Evolutionary conservation across 179 eudicot genomes (phyloP).

Genomic region (Beta lomatogona): DNA sequence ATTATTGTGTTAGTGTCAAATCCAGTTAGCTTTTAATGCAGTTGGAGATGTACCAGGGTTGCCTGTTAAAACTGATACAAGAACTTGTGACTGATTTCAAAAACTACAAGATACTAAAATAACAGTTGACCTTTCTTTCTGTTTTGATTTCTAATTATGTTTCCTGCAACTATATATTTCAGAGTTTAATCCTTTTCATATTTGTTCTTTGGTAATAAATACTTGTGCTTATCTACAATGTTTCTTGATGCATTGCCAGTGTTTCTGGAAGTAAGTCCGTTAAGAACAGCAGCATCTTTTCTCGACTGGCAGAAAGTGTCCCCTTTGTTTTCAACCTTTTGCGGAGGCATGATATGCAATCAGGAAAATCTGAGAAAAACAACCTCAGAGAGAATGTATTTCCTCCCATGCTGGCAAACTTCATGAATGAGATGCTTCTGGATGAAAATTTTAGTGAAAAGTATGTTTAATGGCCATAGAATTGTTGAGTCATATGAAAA

Average conservation of each 20-base stretch:
- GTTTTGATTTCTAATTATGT: too few species aligned
- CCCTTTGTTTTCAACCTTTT: conserved; percentile 69
- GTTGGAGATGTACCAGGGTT: too few species aligned
- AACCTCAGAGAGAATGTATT: conserved; percentile 32
- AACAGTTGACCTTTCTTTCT: too few species aligned
- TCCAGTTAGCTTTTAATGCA: too few species aligned
- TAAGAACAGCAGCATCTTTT: conserved; percentile 59
- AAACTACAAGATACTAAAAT: too few species aligned
- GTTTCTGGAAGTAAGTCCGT: conserved; percentile 39
- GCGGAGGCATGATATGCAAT: conserved; percentile 40
- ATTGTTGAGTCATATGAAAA: conserved; percentile 1
- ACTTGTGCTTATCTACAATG: too few species aligned
- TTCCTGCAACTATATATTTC: too few species aligned
- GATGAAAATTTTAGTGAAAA: conserved; percentile 32
- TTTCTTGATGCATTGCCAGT: conserved; percentile 42
- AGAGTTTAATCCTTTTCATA: not conserved
- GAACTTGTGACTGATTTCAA: too few species aligned
- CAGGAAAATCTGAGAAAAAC: conserved; percentile 27
- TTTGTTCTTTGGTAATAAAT: not conserved
- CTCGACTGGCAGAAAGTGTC: conserved; percentile 67
- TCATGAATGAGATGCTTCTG: conserved; percentile 35
- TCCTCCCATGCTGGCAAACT: conserved; percentile 31
- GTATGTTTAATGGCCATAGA: conserved; percentile 37
- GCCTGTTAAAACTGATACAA: too few species aligned
- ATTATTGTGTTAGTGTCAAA: too few species aligned